These are phyloP conservation scores for Pichia norvegensis DNA, from an alignment of 1,139 yeast genomes.

Conservation along the genomic window DNA sequence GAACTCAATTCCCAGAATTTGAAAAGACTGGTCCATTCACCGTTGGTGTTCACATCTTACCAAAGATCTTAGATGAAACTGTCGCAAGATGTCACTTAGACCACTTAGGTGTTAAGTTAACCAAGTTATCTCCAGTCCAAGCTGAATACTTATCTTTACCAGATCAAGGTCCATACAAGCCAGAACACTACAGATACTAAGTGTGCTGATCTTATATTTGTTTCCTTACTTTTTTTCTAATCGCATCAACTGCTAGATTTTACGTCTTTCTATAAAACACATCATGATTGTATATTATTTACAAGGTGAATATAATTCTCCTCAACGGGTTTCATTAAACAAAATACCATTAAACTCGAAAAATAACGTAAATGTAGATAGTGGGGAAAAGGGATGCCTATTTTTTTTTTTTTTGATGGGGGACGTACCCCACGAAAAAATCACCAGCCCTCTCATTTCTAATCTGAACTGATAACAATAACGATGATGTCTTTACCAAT, in stretches of 20 bases:
- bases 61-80: conserved; percentile 98
- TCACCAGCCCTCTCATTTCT: too few species aligned
- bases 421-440: too few species aligned
- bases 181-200: conserved; percentile 97
- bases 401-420: too few species aligned
- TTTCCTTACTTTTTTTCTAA: conserved; percentile 1
- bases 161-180: conserved; percentile 94
- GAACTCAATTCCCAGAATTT: conserved; percentile 78
- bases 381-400: too few species aligned
- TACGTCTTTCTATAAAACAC: conserved; percentile 1
- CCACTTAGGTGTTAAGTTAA: conserved; percentile 89
- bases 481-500: too few species aligned
- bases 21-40: conserved; percentile 87
- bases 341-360: neutral
- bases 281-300: conserved; percentile 13
- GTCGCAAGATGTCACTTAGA: conserved; percentile 96
- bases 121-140: conserved; percentile 72
- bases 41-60: conserved; percentile 92
- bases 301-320: conserved; percentile 18
- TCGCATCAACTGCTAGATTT: conserved; percentile 28
- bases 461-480: too few species aligned
- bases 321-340: conserved; percentile 23
- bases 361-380: neutral
- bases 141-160: conserved; percentile 95
- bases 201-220: conserved; percentile 11